Base-by-base conservation (phyloP, 2,329 filamentous ascomycete genomes). In the Emergomyces pasteurianus region DNA sequence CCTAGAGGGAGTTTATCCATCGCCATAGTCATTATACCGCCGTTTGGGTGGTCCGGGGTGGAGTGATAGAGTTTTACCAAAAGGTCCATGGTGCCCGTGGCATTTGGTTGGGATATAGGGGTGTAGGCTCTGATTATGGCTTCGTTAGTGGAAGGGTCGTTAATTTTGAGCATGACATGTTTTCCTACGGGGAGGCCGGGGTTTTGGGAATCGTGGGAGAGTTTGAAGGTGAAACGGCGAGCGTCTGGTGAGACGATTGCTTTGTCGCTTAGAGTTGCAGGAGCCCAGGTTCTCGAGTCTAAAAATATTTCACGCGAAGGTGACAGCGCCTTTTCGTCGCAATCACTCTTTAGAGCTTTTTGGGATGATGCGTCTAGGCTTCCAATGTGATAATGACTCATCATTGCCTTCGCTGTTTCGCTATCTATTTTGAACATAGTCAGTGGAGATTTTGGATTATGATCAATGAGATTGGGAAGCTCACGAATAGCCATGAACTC, bases 401-500 rank as follows among this genome's bases (percentile, higher is more conserved):
- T 91, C 90, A 95, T 95, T 21, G 81, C 82, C 75, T 95, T 96
- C 40, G 92, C 92, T 18, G 89, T 95, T 76, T 96, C 91, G 71
- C 88, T 92, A 72, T 96, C 90, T 92, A 69, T 61, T n/a, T n/a
- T 54, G 43, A 60, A 43, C 58, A 63, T 66, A 75, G 70, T 47
- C 58, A 60, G 16, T n/a, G 38, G 38, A 53, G n/a, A 58, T 53
- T 61, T 31, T 31, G 18, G 14, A 28, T n/a, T 3, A n/a, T 18
- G 54, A 5, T 38, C 46, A 5, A 42, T 28, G 43, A 36, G 10
- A 50, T 23, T 10, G 9, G n/a, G 8, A 58, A 42, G 80, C 88
- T 80, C 79, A 92, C 89, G 91, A 67, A 96, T 96, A 16, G 89
- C 87, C 76, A 95, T 83, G 71, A 96, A 96, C 66, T 96, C 92